These are phyloP conservation scores for Fraxinus quadrangulata DNA, from an alignment of 257 asterid species.

Conservation along the genomic window DNA sequence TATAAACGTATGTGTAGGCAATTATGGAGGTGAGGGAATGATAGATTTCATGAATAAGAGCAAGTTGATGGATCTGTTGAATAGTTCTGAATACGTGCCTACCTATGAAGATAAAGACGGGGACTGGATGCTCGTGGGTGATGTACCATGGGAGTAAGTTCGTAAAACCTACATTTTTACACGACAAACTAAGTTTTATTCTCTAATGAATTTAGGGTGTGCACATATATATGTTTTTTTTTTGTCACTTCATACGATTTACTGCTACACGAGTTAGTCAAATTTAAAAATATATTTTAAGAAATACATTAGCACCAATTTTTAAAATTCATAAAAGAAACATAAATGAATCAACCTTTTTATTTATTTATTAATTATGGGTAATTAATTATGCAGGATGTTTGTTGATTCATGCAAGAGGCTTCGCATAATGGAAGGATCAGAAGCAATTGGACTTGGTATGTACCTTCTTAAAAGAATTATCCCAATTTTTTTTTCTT, in stretches of 20 bases:
- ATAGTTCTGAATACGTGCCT: too few species aligned
- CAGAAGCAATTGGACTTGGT: constrained; percentile 17
- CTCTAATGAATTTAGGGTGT: neutral
- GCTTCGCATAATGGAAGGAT: constrained; percentile 18
- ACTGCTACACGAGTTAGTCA: too few species aligned
- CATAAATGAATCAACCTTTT: neutral
- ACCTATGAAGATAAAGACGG: too few species aligned
- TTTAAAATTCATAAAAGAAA: neutral
- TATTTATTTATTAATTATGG: neutral
- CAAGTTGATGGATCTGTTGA: too few species aligned
- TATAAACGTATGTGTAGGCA: constrained; percentile 25
- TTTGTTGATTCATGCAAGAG: constrained; percentile 23
- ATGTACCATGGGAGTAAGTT: too few species aligned
- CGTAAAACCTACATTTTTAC: neutral
- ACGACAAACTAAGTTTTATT: neutral
- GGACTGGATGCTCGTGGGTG: too few species aligned
- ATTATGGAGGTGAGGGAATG: constrained; percentile 26
- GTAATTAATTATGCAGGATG: constrained; percentile 9
- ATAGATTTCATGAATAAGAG: too few species aligned
- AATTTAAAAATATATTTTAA: too few species aligned
- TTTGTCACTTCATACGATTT: too few species aligned
- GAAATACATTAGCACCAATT: too few species aligned
- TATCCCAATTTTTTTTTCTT: too few species aligned
- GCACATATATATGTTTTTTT: too few species aligned
- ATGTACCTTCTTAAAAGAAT: neutral